Evolutionary conservation across 2,329 filamentous ascomycete species (phyloP).

Genomic region (Plectosphaerella cucumerina): DNA sequence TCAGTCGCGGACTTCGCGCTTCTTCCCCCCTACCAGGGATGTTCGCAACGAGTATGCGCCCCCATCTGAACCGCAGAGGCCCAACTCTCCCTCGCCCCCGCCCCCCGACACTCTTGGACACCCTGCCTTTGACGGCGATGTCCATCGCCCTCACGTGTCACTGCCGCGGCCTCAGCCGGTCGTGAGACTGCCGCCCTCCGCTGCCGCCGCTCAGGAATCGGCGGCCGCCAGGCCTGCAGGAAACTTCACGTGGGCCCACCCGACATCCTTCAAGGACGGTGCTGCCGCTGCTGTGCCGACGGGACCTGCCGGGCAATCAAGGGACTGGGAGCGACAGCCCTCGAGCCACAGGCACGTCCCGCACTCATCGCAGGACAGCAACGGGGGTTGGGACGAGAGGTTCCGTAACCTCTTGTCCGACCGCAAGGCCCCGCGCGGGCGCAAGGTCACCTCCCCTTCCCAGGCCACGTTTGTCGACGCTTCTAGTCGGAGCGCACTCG

Average conservation of each 20-base stretch:
- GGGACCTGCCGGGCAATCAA: background rate
- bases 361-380: background rate
- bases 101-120: constrained; percentile 68
- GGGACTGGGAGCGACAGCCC: background rate
- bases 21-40: constrained; percentile 54
- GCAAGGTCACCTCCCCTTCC: constrained; percentile 33
- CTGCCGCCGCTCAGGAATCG: constrained; percentile 32
- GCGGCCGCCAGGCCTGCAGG: constrained; percentile 15
- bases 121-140: constrained; percentile 67
- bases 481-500: constrained; percentile 62
- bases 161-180: constrained; percentile 68
- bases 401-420: constrained; percentile 72
- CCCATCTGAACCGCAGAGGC: constrained; percentile 33
- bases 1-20: constrained; percentile 56
- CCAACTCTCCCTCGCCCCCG: constrained; percentile 63
- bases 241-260: constrained; percentile 30
- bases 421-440: constrained; percentile 43
- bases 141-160: constrained; percentile 61
- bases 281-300: constrained; percentile 18
- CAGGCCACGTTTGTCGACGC: constrained; percentile 62
- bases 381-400: constrained; percentile 14
- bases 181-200: constrained; percentile 72
- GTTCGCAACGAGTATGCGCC: constrained; percentile 34
- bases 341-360: background rate
- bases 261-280: constrained; percentile 25